phyloP scores from a whole-genome alignment of 2,329 filamentous ascomycete genomes.

The Alternaria ethzedia region DNA sequence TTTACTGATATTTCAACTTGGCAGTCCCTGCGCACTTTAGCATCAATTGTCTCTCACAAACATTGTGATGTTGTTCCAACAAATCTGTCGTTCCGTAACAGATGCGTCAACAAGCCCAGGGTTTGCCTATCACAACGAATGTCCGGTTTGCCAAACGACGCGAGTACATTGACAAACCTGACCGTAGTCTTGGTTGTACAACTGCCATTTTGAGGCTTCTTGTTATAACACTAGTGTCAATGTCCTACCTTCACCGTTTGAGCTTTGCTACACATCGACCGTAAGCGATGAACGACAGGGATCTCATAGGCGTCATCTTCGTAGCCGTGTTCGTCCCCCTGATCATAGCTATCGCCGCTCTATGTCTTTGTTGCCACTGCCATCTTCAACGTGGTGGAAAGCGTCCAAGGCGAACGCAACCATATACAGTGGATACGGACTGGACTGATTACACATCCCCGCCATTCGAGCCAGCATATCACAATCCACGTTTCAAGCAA shows the following conservation, averaged over 20 bases:
- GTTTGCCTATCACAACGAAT: not conserved
- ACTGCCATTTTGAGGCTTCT: not conserved
- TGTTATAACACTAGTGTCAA: not conserved
- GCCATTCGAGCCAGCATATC: not conserved
- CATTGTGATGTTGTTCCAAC: not conserved
- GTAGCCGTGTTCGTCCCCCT: not conserved
- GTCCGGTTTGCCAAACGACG: not conserved
- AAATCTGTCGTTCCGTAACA: not conserved
- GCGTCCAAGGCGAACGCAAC: not conserved
- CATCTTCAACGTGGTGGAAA: not conserved
- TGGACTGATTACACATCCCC: not conserved
- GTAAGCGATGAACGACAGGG: not conserved
- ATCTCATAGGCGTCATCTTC: not conserved
- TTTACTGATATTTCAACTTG: not conserved
- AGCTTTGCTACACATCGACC: not conserved
- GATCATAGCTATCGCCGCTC: not conserved
- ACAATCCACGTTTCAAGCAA: not conserved
- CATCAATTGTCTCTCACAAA: not conserved
- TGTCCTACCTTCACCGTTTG: not conserved
- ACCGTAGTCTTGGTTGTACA: not conserved
- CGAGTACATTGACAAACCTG: not conserved
- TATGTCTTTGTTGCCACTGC: not conserved
- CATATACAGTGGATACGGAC: not conserved
- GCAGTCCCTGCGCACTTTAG: not conserved
- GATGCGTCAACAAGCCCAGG: not conserved